Evolutionary conservation across 1,284 basidiomycete genomes (phyloP).

Genomic region (Apiotrichum laibachii): DNA sequence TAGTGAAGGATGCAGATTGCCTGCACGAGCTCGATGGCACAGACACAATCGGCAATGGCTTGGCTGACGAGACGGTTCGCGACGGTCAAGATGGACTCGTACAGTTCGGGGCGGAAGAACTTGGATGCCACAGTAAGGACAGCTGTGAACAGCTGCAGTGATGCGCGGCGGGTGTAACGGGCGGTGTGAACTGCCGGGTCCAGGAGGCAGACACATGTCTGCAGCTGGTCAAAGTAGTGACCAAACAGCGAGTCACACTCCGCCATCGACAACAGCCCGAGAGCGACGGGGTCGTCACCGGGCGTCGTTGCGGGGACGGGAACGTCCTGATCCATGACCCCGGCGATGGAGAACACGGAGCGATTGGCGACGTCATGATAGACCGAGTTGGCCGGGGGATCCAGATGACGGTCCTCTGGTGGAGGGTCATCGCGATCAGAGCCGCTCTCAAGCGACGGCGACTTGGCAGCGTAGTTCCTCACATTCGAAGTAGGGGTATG

Average conservation of each 20-base stretch:
- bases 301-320: background rate
- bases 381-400: conserved; percentile 21
- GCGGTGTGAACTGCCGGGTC: conserved; percentile 24
- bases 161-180: conserved; percentile 15
- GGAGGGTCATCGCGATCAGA: conserved; percentile 6
- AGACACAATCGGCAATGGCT: conserved; percentile 19
- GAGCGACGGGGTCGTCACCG: conserved; percentile 18
- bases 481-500: background rate
- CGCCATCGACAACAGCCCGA: conserved; percentile 20
- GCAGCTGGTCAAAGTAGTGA: conserved; percentile 28
- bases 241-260: conserved; percentile 26
- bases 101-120: conserved; percentile 26
- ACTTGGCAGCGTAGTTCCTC: background rate
- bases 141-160: conserved; percentile 21
- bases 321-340: conserved; percentile 18
- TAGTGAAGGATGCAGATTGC: conserved; percentile 27
- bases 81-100: conserved; percentile 13
- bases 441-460: background rate
- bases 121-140: conserved; percentile 24
- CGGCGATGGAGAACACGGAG: conserved; percentile 23
- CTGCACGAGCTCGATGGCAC: conserved; percentile 23
- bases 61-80: conserved; percentile 18
- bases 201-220: conserved; percentile 27
- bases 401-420: background rate
- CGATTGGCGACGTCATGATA: conserved; percentile 25